phyloP scores from a whole-genome alignment of 257 asterid species.

The Jacaranda mimosifolia region DNA sequence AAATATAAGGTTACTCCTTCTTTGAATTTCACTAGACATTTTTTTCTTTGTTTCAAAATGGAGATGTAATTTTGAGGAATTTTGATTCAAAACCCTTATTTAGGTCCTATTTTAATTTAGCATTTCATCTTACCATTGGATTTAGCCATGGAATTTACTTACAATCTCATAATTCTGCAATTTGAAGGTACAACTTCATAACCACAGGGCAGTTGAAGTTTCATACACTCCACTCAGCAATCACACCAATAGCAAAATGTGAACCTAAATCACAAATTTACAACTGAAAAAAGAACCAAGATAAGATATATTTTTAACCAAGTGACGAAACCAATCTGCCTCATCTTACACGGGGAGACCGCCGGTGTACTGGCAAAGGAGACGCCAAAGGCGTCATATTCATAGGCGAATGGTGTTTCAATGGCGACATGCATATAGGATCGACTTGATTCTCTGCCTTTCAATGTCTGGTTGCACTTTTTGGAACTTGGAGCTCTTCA shows the following conservation, averaged over 20 bases:
- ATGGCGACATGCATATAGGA: too few relatives aligned
- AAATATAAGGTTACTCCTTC: too few relatives aligned
- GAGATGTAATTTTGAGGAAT: too few relatives aligned
- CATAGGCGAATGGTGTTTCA: constrained; percentile 50
- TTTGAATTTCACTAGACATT: too few relatives aligned
- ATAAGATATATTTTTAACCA: too few relatives aligned
- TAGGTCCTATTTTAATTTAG: too few relatives aligned
- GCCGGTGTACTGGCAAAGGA: constrained; percentile 58
- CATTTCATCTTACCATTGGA: too few relatives aligned
- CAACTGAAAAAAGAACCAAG: constrained; percentile 28
- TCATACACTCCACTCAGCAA: not conserved
- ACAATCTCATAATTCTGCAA: constrained; percentile 1
- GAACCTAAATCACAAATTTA: constrained; percentile 37
- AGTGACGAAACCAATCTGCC: not conserved
- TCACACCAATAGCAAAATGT: constrained; percentile 30
- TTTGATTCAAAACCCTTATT: too few relatives aligned
- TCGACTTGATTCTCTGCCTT: too few relatives aligned
- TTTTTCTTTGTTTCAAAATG: too few relatives aligned
- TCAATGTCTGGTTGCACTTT: too few relatives aligned
- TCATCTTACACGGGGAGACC: constrained; percentile 61
- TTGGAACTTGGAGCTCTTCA: constrained; percentile 21
- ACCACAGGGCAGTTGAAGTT: not conserved
- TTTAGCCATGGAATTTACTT: too few relatives aligned
- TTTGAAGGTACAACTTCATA: constrained; percentile 11
- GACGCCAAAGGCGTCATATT: constrained; percentile 61